Conservation (phyloP, 2,329 filamentous ascomycete genomes). For the Fusarium oxysporum region DNA sequence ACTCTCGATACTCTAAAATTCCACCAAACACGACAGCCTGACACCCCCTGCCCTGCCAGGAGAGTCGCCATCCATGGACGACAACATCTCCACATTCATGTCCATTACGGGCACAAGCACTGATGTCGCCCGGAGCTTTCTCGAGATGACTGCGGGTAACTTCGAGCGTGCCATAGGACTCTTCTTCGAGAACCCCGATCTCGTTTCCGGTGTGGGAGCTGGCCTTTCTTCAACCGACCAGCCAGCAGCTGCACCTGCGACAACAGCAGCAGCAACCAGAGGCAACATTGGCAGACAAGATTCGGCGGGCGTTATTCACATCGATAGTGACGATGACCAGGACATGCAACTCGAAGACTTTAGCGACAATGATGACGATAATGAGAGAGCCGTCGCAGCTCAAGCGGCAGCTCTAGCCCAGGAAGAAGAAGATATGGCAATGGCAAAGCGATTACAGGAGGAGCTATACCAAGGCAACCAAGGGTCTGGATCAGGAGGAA, state of each 20-base stretch:
- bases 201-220: slow-evolving; percentile 55
- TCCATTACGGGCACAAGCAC: slow-evolving; percentile 82
- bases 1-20: background rate
- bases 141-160: slow-evolving; percentile 86
- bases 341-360: slow-evolving; percentile 54
- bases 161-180: slow-evolving; percentile 88
- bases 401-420: slow-evolving; percentile 61
- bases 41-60: background rate
- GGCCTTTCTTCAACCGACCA: slow-evolving; percentile 43
- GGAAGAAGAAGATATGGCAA: slow-evolving; percentile 90
- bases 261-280: slow-evolving; percentile 48
- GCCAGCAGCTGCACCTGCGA: slow-evolving; percentile 6
- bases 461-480: slow-evolving; percentile 78
- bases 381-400: slow-evolving; percentile 55
- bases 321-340: slow-evolving; percentile 61
- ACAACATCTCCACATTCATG: slow-evolving; percentile 81
- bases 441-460: slow-evolving; percentile 91
- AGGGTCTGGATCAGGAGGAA: slow-evolving; percentile 49
- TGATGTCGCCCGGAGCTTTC: slow-evolving; percentile 82
- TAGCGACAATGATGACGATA: slow-evolving; percentile 54
- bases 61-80: slow-evolving; percentile 66
- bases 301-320: slow-evolving; percentile 66
- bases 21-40: background rate
- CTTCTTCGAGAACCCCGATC: slow-evolving; percentile 89
- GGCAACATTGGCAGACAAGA: slow-evolving; percentile 50